Conservation (phyloP, 176 grass and related monocot species). For the Hsuehochloa calcarea region DNA sequence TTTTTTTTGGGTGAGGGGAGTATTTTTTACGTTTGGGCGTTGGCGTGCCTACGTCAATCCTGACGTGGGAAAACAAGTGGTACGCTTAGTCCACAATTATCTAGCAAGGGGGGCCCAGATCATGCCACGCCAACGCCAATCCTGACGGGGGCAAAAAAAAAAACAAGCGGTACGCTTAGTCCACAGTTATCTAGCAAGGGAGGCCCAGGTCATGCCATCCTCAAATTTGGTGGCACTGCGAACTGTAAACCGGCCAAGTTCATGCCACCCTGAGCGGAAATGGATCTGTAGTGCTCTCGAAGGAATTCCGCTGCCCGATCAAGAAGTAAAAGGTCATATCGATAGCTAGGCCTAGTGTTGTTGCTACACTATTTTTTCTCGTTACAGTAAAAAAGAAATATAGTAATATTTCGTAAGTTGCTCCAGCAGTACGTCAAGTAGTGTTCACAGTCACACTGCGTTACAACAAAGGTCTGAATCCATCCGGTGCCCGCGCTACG, state of each 20-base stretch:
- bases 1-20: neutral
- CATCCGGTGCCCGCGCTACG: neutral
- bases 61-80: neutral
- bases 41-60: neutral
- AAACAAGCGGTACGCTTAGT: neutral
- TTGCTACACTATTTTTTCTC: too few relatives aligned
- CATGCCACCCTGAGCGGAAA: neutral
- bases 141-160: neutral
- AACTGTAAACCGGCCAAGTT: neutral
- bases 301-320: too few relatives aligned
- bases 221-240: neutral
- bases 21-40: neutral
- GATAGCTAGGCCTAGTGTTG: too few relatives aligned
- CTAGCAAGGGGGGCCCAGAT: neutral
- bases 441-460: too few relatives aligned
- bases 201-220: conserved; percentile 29
- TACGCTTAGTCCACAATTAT: neutral
- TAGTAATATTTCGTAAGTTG: too few relatives aligned
- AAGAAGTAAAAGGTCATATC: too few relatives aligned
- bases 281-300: too few relatives aligned
- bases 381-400: too few relatives aligned
- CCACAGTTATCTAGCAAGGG: neutral
- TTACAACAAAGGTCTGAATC: too few relatives aligned
- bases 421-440: too few relatives aligned
- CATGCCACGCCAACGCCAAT: neutral